A percentile compares a stretch with the other conserved stretches of the same genome.
Evolutionary conservation across 106 monocot genomes (phyloP).

Genomic region (Allium fistulosum): DNA sequence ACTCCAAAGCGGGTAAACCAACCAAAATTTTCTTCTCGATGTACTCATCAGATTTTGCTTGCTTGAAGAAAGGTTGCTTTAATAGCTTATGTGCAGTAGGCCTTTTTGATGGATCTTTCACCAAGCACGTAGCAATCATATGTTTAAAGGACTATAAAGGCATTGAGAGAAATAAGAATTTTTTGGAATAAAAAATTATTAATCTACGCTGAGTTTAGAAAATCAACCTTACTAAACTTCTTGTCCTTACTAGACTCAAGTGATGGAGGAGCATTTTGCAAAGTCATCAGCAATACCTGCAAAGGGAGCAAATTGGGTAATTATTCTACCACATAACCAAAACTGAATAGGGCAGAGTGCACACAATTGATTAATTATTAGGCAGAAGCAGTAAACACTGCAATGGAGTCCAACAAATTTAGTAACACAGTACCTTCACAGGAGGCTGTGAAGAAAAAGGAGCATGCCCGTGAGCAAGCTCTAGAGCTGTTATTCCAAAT

Average conservation of each 20-base stretch:
- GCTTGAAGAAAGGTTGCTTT: conserved; percentile 60
- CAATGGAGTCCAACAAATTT: not conserved
- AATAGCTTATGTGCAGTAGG: conserved; percentile 43
- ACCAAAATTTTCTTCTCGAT: conserved; percentile 38
- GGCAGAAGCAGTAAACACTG: not conserved
- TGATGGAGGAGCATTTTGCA: conserved; percentile 71
- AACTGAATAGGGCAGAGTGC: not conserved
- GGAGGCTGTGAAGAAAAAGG: conserved; percentile 61
- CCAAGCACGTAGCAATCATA: conserved; percentile 69
- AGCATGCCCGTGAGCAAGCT: conserved; percentile 72
- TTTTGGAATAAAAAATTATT: too few species aligned
- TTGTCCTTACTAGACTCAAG: conserved; percentile 58
- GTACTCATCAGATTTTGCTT: conserved; percentile 45
- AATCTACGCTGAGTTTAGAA: not conserved
- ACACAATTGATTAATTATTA: not conserved
- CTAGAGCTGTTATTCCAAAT: conserved; percentile 66
- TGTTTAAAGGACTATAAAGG: conserved; percentile 50
- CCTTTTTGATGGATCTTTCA: conserved; percentile 63
- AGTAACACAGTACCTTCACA: conserved; percentile 37
- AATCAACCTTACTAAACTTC: conserved; percentile 65
- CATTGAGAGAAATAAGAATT: not conserved
- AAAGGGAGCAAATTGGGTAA: not conserved
- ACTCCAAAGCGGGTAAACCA: conserved; percentile 45
- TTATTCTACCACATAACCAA: not conserved
- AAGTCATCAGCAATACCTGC: conserved; percentile 74